Evolutionary conservation across 164 flowering plant species (phyloP), one percentile per base, ranked within the genome.

Genomic region (Nymphaea thermarum): DNA sequence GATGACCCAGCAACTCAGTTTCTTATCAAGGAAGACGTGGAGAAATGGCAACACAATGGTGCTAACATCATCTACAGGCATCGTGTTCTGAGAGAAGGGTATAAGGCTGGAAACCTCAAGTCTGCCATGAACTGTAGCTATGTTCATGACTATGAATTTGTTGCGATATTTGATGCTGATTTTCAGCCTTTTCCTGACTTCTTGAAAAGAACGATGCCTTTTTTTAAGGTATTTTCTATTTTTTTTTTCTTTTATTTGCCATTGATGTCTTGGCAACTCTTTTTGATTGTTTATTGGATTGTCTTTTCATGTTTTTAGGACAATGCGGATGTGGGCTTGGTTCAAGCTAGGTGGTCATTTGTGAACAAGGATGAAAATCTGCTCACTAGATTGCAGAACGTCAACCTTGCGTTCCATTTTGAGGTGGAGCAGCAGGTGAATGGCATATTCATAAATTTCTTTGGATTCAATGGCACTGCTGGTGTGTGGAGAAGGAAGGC

Each of bases 291-390:
- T n/a, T 15, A 12, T 55, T 12, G 43, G 5, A 15, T 17, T 4
- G 6, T 4, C 16, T 60, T 43, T 41, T 59, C 4, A 2, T 44
- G 66, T 67, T 53, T 73, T 53, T 83, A 91, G 98, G 96, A 83
- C 67, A 88, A 91, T 55, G 98, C 88, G 41, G 96, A 94, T 16
- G 62, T 94, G 10, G 99, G 84, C 14, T 72, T 94, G 76, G 99
- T 94, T 74, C 99, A 94, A 68, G 97, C 99, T n/a, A 89, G 99
- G 71, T 94, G 99, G 99, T 90, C 99, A 2, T 94, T 94, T 79
- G 99, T 94, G 74, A 93, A 93, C 82, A 87, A 84, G 77, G 96
- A 93, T 67, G 98, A 93, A 83, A 93, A 93, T 71, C 68, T 94
- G 75, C 74, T 94, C 15, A 94, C 98, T 0, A 82, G 98, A 70